Evolutionary conservation across 345 rosid genomes (phyloP).

Genomic region (Boechera retrofracta): DNA sequence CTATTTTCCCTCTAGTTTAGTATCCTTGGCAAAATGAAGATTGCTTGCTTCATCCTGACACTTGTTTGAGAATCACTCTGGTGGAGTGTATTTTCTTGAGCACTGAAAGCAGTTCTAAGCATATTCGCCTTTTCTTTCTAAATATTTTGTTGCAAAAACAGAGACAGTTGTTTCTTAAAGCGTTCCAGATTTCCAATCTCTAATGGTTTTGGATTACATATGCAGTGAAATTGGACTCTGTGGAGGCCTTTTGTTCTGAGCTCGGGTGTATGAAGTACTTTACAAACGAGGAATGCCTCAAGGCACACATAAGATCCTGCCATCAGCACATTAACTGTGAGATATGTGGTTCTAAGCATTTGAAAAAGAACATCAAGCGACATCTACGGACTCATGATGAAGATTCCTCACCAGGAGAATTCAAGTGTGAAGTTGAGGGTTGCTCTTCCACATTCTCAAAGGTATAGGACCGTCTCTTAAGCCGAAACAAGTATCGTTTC

Average conservation of each 20-base stretch:
- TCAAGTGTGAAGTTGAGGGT: conserved; percentile 61
- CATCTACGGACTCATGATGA: conserved; percentile 69
- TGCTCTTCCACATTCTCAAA: conserved; percentile 68
- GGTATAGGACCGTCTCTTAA: conserved; percentile 37
- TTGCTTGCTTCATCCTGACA: neutral
- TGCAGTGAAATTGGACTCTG: conserved; percentile 72
- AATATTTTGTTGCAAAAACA: neutral
- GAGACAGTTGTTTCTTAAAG: neutral
- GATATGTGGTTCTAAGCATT: conserved; percentile 67
- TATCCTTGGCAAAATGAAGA: neutral
- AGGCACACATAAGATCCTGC: conserved; percentile 64
- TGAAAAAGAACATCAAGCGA: conserved; percentile 78
- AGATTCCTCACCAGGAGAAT: conserved; percentile 46
- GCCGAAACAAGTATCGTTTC: too few species aligned
- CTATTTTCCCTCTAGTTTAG: neutral
- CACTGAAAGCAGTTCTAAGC: neutral
- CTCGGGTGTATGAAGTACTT: conserved; percentile 77
- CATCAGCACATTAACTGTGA: conserved; percentile 67
- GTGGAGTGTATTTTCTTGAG: neutral
- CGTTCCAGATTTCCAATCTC: neutral
- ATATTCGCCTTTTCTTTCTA: too few species aligned
- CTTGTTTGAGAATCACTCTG: neutral
- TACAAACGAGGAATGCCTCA: conserved; percentile 69
- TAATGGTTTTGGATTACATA: conserved; percentile 16
- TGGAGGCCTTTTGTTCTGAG: conserved; percentile 83